phyloP scores from a whole-genome alignment of 306 rosid species.

The Citrullus colocynthis region DNA sequence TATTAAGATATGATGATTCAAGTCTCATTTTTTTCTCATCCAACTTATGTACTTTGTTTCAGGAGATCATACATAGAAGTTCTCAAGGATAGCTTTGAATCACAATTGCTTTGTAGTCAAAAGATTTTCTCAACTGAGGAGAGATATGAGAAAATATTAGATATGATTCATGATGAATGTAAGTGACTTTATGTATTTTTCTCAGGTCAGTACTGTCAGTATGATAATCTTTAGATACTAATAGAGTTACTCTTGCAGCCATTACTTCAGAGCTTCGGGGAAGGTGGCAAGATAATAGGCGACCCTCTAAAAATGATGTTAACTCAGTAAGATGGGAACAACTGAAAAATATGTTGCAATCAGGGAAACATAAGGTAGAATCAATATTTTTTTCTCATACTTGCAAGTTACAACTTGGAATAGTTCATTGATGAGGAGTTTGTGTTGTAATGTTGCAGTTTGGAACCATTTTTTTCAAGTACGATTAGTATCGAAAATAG shows the following conservation, averaged over 20 bases:
- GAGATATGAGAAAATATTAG: slow-evolving; percentile 69
- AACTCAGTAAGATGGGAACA: slow-evolving; percentile 77
- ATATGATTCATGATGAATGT: slow-evolving; percentile 80
- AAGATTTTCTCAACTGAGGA: slow-evolving; percentile 57
- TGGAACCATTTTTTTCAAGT: not conserved
- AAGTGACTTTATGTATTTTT: slow-evolving; percentile 8
- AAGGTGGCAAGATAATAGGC: slow-evolving; percentile 63
- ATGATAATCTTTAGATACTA: not conserved
- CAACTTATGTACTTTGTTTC: slow-evolving; percentile 20
- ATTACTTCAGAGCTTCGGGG: slow-evolving; percentile 73
- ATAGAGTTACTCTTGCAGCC: slow-evolving; percentile 39
- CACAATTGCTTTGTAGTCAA: slow-evolving; percentile 49
- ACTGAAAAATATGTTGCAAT: slow-evolving; percentile 54
- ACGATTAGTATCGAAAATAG: not conserved
- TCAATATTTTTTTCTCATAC: not conserved
- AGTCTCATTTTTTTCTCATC: slow-evolving; percentile 6
- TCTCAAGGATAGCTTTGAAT: slow-evolving; percentile 61
- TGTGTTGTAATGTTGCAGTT: not conserved
- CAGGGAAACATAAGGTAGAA: slow-evolving; percentile 62
- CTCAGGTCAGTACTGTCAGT: not conserved
- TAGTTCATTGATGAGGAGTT: not conserved
- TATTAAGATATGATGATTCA: slow-evolving; percentile 11
- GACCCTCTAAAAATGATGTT: slow-evolving; percentile 59
- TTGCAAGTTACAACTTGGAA: not conserved
- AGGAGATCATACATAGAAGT: slow-evolving; percentile 72